Evolutionary conservation across 352 stramenopile species (phyloP).

Genomic region (Globisporangium cystogenes): DNA sequence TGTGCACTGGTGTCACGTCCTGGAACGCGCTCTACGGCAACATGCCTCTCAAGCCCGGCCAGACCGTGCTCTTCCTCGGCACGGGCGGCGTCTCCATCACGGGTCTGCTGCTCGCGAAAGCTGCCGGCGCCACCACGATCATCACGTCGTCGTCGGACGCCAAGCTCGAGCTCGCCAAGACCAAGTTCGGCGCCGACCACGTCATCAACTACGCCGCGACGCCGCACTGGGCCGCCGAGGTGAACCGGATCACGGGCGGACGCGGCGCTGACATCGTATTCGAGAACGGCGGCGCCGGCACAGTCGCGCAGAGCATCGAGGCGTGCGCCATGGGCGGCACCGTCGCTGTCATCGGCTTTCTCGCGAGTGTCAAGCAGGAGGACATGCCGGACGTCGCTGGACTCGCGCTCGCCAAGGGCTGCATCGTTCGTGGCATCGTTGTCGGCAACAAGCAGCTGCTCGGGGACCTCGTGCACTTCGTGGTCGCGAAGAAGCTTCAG

Average conservation of each 20-base stretch:
- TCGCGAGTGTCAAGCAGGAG: conserved; percentile 20
- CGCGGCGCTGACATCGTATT: conserved; percentile 26
- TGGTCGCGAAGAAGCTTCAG: no score
- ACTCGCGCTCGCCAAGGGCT: conserved; percentile 15
- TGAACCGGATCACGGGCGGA: conserved; percentile 15
- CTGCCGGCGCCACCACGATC: conserved; percentile 24
- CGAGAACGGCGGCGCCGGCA: conserved; percentile 28
- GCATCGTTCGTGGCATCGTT: conserved; percentile 4
- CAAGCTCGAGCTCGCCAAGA: no score
- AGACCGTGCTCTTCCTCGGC: conserved; percentile 20
- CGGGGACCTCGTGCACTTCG: no score
- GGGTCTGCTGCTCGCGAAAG: conserved; percentile 21
- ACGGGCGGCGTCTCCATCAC: conserved; percentile 27
- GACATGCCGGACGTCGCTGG: conserved; percentile 25
- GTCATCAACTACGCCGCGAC: conserved; percentile 28
- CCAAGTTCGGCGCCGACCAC: conserved; percentile 12
- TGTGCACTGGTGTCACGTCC: conserved; percentile 6
- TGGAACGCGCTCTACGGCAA: conserved; percentile 24
- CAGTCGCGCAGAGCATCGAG: not conserved
- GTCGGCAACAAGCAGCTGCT: no score
- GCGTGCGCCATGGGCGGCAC: no score
- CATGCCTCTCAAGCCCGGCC: conserved; percentile 16
- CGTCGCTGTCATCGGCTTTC: conserved; percentile 14
- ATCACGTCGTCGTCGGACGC: not conserved
- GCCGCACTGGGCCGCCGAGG: conserved; percentile 23